phyloP scores from a whole-genome alignment of 129 eudicot genomes.

The Ambrosia artemisiifolia region DNA sequence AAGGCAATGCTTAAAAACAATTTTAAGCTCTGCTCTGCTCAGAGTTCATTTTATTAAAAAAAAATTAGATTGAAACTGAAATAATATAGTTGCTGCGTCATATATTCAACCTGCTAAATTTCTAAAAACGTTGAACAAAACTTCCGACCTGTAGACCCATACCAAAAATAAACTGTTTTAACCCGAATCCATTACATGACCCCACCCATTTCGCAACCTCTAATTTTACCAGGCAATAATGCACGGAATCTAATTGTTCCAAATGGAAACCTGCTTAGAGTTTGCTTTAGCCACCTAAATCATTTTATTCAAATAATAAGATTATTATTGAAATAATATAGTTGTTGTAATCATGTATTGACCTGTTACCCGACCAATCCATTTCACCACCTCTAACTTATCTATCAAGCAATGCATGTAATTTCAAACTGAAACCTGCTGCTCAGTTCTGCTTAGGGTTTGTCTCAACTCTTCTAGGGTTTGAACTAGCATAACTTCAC shows the following conservation, averaged over 20 bases:
- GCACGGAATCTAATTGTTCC: neutral
- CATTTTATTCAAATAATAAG: neutral
- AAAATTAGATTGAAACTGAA: neutral
- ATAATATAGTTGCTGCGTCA: neutral
- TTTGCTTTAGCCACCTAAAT: neutral
- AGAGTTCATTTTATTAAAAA: neutral
- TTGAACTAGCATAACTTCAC: constrained; percentile 85
- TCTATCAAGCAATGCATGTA: neutral
- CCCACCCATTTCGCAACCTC: neutral
- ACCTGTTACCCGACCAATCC: neutral
- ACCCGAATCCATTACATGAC: neutral
- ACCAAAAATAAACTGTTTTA: neutral
- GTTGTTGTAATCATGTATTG: neutral
- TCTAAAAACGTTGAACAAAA: neutral
- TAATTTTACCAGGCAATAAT: neutral
- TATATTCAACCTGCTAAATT: neutral
- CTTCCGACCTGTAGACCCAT: neutral
- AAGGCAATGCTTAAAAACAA: neutral
- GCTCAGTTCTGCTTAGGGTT: constrained; percentile 84
- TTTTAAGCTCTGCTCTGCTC: neutral
- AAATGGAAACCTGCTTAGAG: constrained; percentile 1
- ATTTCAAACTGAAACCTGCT: constrained; percentile 59
- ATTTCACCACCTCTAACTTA: constrained; percentile 11
- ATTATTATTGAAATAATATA: neutral
- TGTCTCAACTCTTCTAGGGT: constrained; percentile 86